phyloP scores from a whole-genome alignment of 2,329 filamentous ascomycete species.

The Fusarium sp. region DNA sequence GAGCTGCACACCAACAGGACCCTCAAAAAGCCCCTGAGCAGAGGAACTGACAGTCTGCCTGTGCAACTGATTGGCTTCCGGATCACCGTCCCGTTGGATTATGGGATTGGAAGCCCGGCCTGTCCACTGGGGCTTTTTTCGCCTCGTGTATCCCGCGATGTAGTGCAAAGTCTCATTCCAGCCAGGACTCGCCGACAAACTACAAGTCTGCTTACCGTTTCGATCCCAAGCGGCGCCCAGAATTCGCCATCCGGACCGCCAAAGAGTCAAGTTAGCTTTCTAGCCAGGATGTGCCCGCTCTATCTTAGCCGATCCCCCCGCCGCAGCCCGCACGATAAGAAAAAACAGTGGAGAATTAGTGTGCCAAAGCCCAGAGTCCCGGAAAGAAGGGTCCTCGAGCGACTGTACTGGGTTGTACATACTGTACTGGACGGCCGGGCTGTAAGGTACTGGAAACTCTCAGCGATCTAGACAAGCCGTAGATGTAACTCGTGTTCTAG shows the following conservation, averaged over 20 bases:
- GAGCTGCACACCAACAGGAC: slow-evolving; percentile 31
- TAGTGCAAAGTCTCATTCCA: slow-evolving; percentile 36
- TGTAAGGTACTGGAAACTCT: slow-evolving; percentile 33
- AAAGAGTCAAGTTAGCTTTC: slow-evolving; percentile 13
- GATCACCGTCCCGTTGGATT: slow-evolving; percentile 37
- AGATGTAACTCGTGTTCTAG: slow-evolving; percentile 27
- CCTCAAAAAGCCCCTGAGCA: slow-evolving; percentile 34
- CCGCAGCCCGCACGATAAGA: slow-evolving; percentile 33
- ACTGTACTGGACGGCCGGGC: not conserved
- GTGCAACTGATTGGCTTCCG: slow-evolving; percentile 36
- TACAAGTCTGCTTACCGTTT: slow-evolving; percentile 25
- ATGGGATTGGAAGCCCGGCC: slow-evolving; percentile 16
- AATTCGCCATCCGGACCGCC: slow-evolving; percentile 27
- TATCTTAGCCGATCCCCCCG: slow-evolving; percentile 33
- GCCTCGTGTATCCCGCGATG: slow-evolving; percentile 36
- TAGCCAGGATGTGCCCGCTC: slow-evolving; percentile 5
- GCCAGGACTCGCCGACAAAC: slow-evolving; percentile 29
- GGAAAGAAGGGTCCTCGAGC: slow-evolving; percentile 31
- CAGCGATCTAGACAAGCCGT: slow-evolving; percentile 15
- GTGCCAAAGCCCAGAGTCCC: slow-evolving; percentile 20
- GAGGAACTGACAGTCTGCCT: slow-evolving; percentile 9
- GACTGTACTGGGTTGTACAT: slow-evolving; percentile 10
- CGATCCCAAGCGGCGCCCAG: slow-evolving; percentile 22
- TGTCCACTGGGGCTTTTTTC: slow-evolving; percentile 24
- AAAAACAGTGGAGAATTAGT: slow-evolving; percentile 19